Evolutionary conservation across 192 early-diverging fungal species (phyloP).

Genomic region (Fimicolochytrium jonesii): DNA sequence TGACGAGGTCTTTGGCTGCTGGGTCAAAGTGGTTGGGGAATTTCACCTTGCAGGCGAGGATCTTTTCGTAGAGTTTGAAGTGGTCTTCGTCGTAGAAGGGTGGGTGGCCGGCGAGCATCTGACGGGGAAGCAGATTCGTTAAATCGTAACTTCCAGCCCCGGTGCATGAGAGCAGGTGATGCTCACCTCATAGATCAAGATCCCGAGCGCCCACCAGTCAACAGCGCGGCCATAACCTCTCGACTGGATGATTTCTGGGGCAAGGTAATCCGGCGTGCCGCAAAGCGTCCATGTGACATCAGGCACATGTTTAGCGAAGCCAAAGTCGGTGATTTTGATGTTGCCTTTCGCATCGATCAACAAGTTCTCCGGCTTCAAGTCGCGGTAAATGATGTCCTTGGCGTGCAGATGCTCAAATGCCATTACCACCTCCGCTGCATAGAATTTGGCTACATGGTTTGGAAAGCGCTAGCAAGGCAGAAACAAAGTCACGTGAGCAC

Average conservation of each 20-base stretch:
- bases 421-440: slow-evolving; percentile 81
- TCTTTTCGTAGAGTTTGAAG: slow-evolving; percentile 71
- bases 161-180: neutral
- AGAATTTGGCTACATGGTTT: slow-evolving; percentile 82
- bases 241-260: slow-evolving; percentile 68
- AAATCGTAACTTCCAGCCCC: neutral
- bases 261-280: slow-evolving; percentile 74
- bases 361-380: slow-evolving; percentile 73
- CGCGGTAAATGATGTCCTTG: slow-evolving; percentile 86
- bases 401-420: slow-evolving; percentile 86
- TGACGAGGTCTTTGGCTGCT: slow-evolving; percentile 69
- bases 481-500: neutral
- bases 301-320: slow-evolving; percentile 78
- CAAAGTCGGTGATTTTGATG: slow-evolving; percentile 83
- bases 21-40: slow-evolving; percentile 73
- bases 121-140: neutral
- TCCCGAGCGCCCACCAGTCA: slow-evolving; percentile 63
- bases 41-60: slow-evolving; percentile 62
- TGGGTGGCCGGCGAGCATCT: slow-evolving; percentile 69
- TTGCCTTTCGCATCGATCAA: slow-evolving; percentile 72
- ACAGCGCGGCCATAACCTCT: slow-evolving; percentile 67
- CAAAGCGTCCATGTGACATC: slow-evolving; percentile 84
- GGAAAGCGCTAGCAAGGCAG: slow-evolving; percentile 69
- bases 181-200: slow-evolving; percentile 59
- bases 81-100: slow-evolving; percentile 71